A percentile compares a stretch with the other conserved stretches of the same genome.
These are phyloP conservation scores for Fomitopsis serialis DNA, from an alignment of 768 basidiomycete genomes.

Conservation along the genomic window DNA sequence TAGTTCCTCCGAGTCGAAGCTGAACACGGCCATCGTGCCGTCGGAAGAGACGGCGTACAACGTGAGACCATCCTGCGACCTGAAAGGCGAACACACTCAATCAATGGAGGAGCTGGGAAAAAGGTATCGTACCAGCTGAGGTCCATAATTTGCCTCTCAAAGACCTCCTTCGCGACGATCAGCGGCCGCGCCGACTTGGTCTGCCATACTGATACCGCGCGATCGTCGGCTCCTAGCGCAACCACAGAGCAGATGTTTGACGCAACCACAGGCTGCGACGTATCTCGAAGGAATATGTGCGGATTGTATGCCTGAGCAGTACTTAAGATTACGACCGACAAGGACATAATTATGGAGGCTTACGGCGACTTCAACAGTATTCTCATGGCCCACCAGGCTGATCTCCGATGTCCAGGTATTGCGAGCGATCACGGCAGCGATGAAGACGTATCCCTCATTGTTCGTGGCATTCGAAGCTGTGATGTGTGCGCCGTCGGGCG, in stretches of 20 bases:
- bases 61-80: constrained; percentile 90
- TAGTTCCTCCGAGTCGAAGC: constrained; percentile 74
- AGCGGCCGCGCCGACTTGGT: constrained; percentile 88
- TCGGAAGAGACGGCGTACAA: constrained; percentile 95
- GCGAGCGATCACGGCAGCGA: constrained; percentile 91
- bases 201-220: constrained; percentile 94
- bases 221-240: constrained; percentile 90
- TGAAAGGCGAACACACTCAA: constrained; percentile 24
- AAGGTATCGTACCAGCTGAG: constrained; percentile 72
- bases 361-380: constrained; percentile 94
- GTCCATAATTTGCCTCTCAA: constrained; percentile 93
- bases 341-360: constrained; percentile 22
- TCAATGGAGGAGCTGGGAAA: background rate
- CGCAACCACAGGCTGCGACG: constrained; percentile 59
- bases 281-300: constrained; percentile 83
- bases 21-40: constrained; percentile 86
- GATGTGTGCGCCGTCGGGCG: constrained; percentile 97
- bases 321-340: constrained; percentile 2
- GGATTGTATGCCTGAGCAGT: constrained; percentile 83
- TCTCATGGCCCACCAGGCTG: constrained; percentile 94
- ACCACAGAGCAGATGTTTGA: constrained; percentile 88
- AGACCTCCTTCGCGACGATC: constrained; percentile 90
- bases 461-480: constrained; percentile 98
- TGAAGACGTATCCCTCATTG: constrained; percentile 93
- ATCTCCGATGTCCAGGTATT: constrained; percentile 89